Percentiles rank a stretch among this genome's conserved stretches.
These are phyloP conservation scores for Candida pini DNA, from an alignment of 805 yeast species.

Conservation along the genomic window DNA sequence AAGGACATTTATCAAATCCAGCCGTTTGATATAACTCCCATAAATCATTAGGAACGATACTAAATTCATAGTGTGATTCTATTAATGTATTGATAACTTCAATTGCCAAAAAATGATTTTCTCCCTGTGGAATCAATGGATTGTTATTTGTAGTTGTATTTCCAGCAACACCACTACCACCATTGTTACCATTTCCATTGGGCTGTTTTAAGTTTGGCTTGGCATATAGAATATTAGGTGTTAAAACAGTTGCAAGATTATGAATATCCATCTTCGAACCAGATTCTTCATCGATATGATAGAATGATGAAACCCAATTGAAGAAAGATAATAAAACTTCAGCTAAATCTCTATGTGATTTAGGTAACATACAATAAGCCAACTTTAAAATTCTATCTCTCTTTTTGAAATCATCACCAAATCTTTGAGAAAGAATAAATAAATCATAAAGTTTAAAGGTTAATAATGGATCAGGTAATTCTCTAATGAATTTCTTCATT, in stretches of 20 bases:
- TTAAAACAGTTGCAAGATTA: slow-evolving; percentile 89
- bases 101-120: slow-evolving; percentile 79
- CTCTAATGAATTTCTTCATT: slow-evolving; percentile 85
- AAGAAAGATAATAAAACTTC: slow-evolving; percentile 84
- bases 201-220: slow-evolving; percentile 35
- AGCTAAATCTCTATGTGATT: slow-evolving; percentile 72
- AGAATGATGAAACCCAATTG: slow-evolving; percentile 94
- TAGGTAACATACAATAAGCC: slow-evolving; percentile 73
- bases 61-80: slow-evolving; percentile 71
- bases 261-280: slow-evolving; percentile 96
- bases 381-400: slow-evolving; percentile 54
- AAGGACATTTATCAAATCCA: slow-evolving; percentile 30
- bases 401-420: slow-evolving; percentile 34
- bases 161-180: too few species aligned
- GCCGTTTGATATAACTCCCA: slow-evolving; percentile 42
- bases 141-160: slow-evolving; percentile 15
- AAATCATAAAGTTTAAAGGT: slow-evolving; percentile 69
- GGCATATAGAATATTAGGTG: slow-evolving; percentile 81
- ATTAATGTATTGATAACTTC: slow-evolving; percentile 85
- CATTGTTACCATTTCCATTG: too few species aligned
- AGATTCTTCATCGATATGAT: slow-evolving; percentile 83
- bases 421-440: slow-evolving; percentile 68
- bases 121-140: slow-evolving; percentile 38
- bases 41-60: slow-evolving; percentile 68
- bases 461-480: slow-evolving; percentile 85